phyloP scores from a whole-genome alignment of 768 basidiomycete species.

The Pleurotus djamor region DNA sequence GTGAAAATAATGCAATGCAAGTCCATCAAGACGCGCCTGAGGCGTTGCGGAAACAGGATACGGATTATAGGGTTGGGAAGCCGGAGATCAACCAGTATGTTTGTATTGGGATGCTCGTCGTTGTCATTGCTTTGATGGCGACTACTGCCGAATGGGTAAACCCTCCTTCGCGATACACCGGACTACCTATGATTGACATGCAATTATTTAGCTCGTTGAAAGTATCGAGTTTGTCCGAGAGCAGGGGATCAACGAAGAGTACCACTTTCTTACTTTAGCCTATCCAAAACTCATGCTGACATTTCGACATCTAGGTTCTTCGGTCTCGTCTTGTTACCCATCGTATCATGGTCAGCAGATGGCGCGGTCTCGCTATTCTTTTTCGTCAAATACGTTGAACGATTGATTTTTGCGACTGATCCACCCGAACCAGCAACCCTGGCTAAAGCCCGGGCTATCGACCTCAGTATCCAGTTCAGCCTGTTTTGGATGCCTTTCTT shows the following conservation, averaged over 20 bases:
- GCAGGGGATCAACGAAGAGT: slow-evolving; percentile 51
- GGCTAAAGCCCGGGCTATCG: slow-evolving; percentile 69
- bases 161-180: slow-evolving; percentile 10
- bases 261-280: slow-evolving; percentile 11
- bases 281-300: neutral
- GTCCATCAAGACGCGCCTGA: slow-evolving; percentile 41
- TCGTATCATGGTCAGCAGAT: slow-evolving; percentile 74
- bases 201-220: slow-evolving; percentile 50
- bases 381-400: slow-evolving; percentile 45
- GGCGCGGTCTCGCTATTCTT: slow-evolving; percentile 58
- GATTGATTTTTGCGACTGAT: slow-evolving; percentile 28
- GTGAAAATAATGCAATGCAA: slow-evolving; percentile 44
- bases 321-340: slow-evolving; percentile 67
- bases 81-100: slow-evolving; percentile 67
- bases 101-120: slow-evolving; percentile 47
- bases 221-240: slow-evolving; percentile 56
- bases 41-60: slow-evolving; percentile 38
- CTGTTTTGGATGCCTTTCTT: slow-evolving; percentile 81
- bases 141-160: slow-evolving; percentile 69
- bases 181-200: neutral
- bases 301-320: slow-evolving; percentile 54
- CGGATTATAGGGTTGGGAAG: slow-evolving; percentile 29
- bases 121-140: slow-evolving; percentile 62
- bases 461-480: slow-evolving; percentile 75
- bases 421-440: slow-evolving; percentile 46